These are phyloP conservation scores for Diaporthe destruens DNA, from an alignment of 2,329 filamentous ascomycete species.

Conservation along the genomic window DNA sequence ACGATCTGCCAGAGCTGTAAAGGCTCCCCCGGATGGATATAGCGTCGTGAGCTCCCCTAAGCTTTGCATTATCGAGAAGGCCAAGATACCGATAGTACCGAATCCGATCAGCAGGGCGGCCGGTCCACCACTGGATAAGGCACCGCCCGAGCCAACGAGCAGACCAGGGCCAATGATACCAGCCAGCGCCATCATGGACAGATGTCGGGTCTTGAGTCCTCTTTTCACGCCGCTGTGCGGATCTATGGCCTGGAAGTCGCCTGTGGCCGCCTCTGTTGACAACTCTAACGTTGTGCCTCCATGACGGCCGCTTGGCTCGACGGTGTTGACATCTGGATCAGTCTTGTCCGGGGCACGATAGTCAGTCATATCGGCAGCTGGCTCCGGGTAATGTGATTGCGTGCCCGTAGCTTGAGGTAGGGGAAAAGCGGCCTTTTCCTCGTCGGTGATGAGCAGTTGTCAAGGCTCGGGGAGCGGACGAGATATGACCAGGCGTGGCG, in stretches of 20 bases:
- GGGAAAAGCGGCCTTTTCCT: too few relatives aligned
- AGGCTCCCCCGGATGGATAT: slow-evolving; percentile 78
- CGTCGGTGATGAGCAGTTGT: neutral
- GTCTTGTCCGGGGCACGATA: slow-evolving; percentile 35
- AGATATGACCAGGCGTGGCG: neutral
- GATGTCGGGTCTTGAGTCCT: slow-evolving; percentile 75
- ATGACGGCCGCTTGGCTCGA: slow-evolving; percentile 13
- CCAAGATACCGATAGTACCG: slow-evolving; percentile 77
- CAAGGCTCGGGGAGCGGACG: neutral
- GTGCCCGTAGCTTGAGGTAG: neutral
- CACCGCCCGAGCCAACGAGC: slow-evolving; percentile 78
- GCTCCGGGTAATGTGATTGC: neutral
- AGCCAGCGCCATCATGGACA: slow-evolving; percentile 75
- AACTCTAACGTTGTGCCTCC: slow-evolving; percentile 26
- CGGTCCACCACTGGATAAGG: slow-evolving; percentile 76
- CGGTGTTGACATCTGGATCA: too few relatives aligned
- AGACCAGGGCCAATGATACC: slow-evolving; percentile 77
- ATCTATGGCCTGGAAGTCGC: slow-evolving; percentile 64
- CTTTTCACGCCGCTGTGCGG: slow-evolving; percentile 75
- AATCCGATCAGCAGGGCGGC: slow-evolving; percentile 81
- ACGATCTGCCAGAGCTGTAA: slow-evolving; percentile 77
- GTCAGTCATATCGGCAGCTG: slow-evolving; percentile 14
- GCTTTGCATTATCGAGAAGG: slow-evolving; percentile 77
- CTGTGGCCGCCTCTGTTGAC: slow-evolving; percentile 54
- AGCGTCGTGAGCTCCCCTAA: slow-evolving; percentile 81